Evolutionary conservation across 225 moss, liverwort and hornwort species (phyloP).

Genomic region (Marchantia paleacea): DNA sequence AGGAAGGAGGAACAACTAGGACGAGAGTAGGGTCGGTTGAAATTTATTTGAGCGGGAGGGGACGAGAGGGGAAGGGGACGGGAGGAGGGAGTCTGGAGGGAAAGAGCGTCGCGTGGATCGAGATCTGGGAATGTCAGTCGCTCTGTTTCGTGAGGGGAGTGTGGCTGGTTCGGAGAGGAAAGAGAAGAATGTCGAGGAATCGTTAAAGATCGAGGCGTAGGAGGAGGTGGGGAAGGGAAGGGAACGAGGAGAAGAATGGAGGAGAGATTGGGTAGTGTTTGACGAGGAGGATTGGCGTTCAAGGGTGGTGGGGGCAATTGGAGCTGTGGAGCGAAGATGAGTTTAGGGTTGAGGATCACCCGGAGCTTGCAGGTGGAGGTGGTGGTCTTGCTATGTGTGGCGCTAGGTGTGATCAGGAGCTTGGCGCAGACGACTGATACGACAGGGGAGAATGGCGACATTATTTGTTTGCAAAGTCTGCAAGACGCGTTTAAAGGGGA

Average conservation of each 20-base stretch:
- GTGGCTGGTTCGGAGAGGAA: not conserved
- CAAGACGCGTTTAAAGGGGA: constrained; percentile 29
- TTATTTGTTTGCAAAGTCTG: constrained; percentile 58
- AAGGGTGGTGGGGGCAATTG: not conserved
- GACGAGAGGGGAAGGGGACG: too few species aligned
- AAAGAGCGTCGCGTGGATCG: not conserved
- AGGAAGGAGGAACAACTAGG: too few species aligned
- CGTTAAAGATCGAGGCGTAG: not conserved
- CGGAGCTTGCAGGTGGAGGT: constrained; percentile 20
- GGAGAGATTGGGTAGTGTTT: constrained; percentile 4
- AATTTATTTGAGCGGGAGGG: not conserved
- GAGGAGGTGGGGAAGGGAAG: not conserved
- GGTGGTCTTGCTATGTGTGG: constrained; percentile 7
- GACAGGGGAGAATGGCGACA: constrained; percentile 33
- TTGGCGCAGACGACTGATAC: not conserved
- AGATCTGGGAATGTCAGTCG: too few species aligned
- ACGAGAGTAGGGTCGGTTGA: not conserved
- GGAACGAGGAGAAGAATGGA: constrained; percentile 7
- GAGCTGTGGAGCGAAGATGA: constrained; percentile 27
- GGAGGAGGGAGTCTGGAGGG: not conserved
- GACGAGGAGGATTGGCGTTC: not conserved
- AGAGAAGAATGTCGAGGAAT: constrained; percentile 9
- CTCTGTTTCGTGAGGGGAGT: not conserved
- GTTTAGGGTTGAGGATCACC: constrained; percentile 32
- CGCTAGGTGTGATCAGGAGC: constrained; percentile 10